Evolutionary conservation across 257 asterid genomes (phyloP).

Genomic region (Striga asiatica): DNA sequence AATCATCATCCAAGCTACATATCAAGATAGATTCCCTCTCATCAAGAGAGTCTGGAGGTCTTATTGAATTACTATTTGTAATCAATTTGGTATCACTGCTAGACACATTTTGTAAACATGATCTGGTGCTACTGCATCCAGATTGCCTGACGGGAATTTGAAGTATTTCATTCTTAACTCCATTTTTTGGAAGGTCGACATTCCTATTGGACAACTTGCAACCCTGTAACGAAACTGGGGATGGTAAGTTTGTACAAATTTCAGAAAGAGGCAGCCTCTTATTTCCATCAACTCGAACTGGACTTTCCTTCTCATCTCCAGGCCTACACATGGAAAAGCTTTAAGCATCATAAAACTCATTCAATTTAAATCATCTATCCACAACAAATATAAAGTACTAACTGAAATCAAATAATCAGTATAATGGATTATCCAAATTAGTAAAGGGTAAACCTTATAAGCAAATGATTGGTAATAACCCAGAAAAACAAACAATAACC

Average conservation of each 20-base stretch:
- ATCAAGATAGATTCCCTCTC: constrained; percentile 15
- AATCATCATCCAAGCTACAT: constrained; percentile 38
- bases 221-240: constrained; percentile 18
- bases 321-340: constrained; percentile 23
- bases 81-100: constrained; percentile 8
- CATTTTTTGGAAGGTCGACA: constrained; percentile 8
- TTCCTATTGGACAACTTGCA: constrained; percentile 14
- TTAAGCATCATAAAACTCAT: not conserved
- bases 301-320: constrained; percentile 24
- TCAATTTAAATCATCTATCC: not conserved
- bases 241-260: constrained; percentile 29
- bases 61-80: constrained; percentile 26
- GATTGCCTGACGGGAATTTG: constrained; percentile 20
- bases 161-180: constrained; percentile 16
- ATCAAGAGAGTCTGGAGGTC: constrained; percentile 23
- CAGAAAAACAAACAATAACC: not conserved
- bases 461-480: not conserved
- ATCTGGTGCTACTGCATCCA: constrained; percentile 8
- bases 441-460: not conserved
- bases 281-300: constrained; percentile 18
- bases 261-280: constrained; percentile 51
- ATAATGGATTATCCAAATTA: not conserved
- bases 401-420: not conserved
- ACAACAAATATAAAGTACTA: not conserved
- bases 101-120: constrained; percentile 13